Conservation (phyloP, 306 rosid genomes). For the Casuarina glauca region DNA sequence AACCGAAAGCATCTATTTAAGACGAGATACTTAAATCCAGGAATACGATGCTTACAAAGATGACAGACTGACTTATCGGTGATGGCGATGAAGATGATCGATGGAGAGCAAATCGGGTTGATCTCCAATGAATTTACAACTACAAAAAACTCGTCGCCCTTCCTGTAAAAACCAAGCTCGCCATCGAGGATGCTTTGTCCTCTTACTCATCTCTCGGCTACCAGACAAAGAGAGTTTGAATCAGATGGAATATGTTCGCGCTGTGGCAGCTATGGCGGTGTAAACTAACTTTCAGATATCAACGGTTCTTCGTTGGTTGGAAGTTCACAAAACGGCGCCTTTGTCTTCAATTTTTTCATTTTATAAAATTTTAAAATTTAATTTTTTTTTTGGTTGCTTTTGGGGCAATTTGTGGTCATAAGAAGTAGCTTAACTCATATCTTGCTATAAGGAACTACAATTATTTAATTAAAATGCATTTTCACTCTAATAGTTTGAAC, state of each 20-base stretch:
- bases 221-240: neutral
- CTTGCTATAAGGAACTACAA: too few relatives aligned
- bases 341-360: neutral
- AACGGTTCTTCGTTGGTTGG: neutral
- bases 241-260: neutral
- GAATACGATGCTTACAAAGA: slow-evolving; percentile 50
- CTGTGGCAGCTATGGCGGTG: neutral
- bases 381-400: neutral
- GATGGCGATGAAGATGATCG: slow-evolving; percentile 36
- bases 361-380: too few relatives aligned
- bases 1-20: slow-evolving; percentile 8
- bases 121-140: slow-evolving; percentile 20
- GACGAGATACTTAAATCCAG: neutral
- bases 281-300: neutral
- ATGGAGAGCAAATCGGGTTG: slow-evolving; percentile 22
- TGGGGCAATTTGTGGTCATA: neutral
- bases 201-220: neutral
- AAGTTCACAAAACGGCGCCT: neutral
- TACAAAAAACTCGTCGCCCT: neutral
- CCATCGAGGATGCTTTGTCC: slow-evolving; percentile 11
- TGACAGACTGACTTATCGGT: slow-evolving; percentile 20
- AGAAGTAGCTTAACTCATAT: too few relatives aligned
- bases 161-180: slow-evolving; percentile 29
- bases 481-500: too few relatives aligned
- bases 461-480: too few relatives aligned